phyloP scores from a whole-genome alignment of 2,329 filamentous ascomycete species.

The Coniochaeta pulveracea region DNA sequence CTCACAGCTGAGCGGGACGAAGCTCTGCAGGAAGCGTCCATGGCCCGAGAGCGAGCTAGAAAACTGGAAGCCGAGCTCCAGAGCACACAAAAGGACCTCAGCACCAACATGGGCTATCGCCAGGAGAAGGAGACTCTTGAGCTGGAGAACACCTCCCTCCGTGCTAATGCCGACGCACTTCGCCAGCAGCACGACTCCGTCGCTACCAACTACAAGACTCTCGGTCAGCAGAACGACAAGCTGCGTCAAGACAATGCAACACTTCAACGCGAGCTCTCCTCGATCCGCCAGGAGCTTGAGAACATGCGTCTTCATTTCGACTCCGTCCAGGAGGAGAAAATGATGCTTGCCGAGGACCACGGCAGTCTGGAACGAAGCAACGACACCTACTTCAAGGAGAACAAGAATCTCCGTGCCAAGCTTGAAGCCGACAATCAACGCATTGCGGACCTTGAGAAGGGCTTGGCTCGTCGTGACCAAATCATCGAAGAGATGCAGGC shows the following conservation, averaged over 20 bases:
- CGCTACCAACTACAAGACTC: constrained; percentile 10
- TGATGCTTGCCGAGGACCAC: constrained; percentile 36
- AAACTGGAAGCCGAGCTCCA: constrained; percentile 24
- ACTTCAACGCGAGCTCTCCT: constrained; percentile 26
- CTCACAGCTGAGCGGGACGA: constrained; percentile 54
- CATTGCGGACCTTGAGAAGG: constrained; percentile 16
- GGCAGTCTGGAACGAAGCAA: constrained; percentile 41
- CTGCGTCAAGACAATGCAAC: constrained; percentile 3
- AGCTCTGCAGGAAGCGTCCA: constrained; percentile 48
- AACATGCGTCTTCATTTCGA: constrained; percentile 23
- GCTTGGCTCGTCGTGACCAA: constrained; percentile 14
- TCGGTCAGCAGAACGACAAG: not conserved
- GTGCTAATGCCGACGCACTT: constrained; percentile 26
- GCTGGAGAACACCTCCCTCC: constrained; percentile 28
- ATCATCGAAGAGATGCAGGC: constrained; percentile 15
- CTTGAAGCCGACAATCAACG: constrained; percentile 14
- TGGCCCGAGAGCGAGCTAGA: constrained; percentile 35
- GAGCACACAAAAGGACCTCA: constrained; percentile 26
- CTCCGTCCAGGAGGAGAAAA: constrained; percentile 29
- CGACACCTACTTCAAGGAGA: constrained; percentile 42
- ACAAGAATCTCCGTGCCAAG: constrained; percentile 28
- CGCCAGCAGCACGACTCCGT: constrained; percentile 19
- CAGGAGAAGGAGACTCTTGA: constrained; percentile 20
- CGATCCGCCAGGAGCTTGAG: constrained; percentile 36
- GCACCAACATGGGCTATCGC: constrained; percentile 24